A percentile compares a stretch with the other conserved stretches of the same genome.
Conservation (phyloP, 345 rosid species). For the Hypericum perforatum region DNA sequence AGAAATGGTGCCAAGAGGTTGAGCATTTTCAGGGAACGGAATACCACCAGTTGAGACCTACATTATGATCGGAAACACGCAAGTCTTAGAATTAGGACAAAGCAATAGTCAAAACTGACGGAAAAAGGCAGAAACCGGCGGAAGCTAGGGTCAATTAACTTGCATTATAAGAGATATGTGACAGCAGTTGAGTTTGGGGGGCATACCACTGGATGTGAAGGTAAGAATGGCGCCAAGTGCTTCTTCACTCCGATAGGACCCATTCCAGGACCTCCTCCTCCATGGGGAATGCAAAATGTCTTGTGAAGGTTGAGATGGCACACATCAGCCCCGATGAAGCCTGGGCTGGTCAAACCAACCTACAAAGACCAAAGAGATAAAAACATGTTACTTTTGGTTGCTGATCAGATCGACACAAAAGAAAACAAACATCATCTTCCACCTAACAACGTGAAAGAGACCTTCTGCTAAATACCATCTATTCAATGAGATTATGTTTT, state of each 20-base stretch:
- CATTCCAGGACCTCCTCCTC: conserved; percentile 99
- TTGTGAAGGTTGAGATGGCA: conserved; percentile 99
- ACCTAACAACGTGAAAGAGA: too few species aligned
- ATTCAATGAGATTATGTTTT: too few species aligned
- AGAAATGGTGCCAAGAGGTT: conserved; percentile 78
- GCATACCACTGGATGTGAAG: conserved; percentile 96
- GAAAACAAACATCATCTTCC: neutral
- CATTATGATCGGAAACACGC: conserved; percentile 4
- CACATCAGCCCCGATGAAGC: conserved; percentile 97
- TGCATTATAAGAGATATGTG: conserved; percentile 1
- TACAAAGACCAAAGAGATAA: conserved; percentile 13
- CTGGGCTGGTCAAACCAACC: conserved; percentile 99
- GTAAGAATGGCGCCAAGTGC: conserved; percentile 90
- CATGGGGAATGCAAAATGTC: conserved; percentile 97
- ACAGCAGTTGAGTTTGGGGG: conserved; percentile 2
- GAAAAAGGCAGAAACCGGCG: conserved; percentile 1
- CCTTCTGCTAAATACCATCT: too few species aligned
- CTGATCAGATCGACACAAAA: neutral
- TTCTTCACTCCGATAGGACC: conserved; percentile 99
- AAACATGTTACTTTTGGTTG: neutral
- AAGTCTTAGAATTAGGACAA: conserved; percentile 6
- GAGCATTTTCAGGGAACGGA: conserved; percentile 59
- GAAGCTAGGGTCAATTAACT: conserved; percentile 1
- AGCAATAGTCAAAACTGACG: too few species aligned
- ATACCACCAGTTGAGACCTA: conserved; percentile 78